Percentiles rank a stretch among this genome's conserved stretches.
Evolutionary conservation across 176 grass and related monocot species (phyloP).

Genomic region (Poa annua): DNA sequence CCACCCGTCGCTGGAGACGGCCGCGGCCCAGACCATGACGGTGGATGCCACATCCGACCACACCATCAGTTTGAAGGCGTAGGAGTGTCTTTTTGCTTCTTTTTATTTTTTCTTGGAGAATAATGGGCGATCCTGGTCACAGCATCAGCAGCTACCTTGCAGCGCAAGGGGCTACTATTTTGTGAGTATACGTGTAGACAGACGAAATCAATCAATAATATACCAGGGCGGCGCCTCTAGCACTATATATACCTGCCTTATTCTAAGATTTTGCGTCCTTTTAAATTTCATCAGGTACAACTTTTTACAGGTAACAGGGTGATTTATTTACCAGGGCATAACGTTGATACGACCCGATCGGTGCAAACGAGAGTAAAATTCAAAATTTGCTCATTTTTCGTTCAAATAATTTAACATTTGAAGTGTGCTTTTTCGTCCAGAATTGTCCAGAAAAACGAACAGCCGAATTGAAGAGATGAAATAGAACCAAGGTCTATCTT

Average conservation of each 20-base stretch:
- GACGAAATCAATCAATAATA: neutral
- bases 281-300: too few species aligned
- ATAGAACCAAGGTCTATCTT: too few species aligned
- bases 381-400: too few species aligned
- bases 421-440: too few species aligned
- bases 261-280: too few species aligned
- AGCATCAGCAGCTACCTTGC: neutral
- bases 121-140: conserved; percentile 5
- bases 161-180: conserved; percentile 1
- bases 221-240: neutral
- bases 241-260: neutral
- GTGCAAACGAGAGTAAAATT: too few species aligned
- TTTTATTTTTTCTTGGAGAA: neutral
- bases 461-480: too few species aligned
- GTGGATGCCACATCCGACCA: conserved; percentile 17
- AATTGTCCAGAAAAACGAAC: too few species aligned
- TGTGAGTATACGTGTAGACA: neutral
- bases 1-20: conserved; percentile 30
- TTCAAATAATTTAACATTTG: too few species aligned
- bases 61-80: neutral
- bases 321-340: too few species aligned
- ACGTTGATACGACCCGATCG: too few species aligned
- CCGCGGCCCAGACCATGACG: conserved; percentile 31
- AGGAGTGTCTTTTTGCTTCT: neutral
- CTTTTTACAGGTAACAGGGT: too few species aligned